Percentiles rank a stretch among this genome's conserved stretches.
These are phyloP conservation scores for Saksenaea oblongispora DNA, from an alignment of 371 early-diverging fungal genomes.

Conservation along the genomic window DNA sequence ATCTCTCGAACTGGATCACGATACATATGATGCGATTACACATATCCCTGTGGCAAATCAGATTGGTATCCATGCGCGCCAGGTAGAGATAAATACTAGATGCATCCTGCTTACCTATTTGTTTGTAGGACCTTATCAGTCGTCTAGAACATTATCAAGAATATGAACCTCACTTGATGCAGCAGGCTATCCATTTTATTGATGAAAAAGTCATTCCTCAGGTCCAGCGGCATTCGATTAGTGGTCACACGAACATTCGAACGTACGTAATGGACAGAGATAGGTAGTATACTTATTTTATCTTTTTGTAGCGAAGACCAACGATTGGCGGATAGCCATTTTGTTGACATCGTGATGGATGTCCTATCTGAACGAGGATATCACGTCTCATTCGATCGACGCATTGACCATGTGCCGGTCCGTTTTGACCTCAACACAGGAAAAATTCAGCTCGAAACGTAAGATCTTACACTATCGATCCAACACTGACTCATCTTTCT, in stretches of 20 bases:
- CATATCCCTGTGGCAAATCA: conserved; percentile 67
- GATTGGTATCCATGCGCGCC: conserved; percentile 66
- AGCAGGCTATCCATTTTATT: conserved; percentile 57
- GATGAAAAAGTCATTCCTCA: conserved; percentile 58
- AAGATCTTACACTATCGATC: conserved; percentile 6
- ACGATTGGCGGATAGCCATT: conserved; percentile 46
- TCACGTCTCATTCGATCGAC: conserved; percentile 61
- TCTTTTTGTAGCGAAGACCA: conserved; percentile 43
- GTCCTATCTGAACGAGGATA: conserved; percentile 70
- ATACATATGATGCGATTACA: conserved; percentile 66
- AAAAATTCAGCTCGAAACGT: conserved; percentile 60
- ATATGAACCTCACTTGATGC: conserved; percentile 49
- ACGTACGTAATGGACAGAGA: conserved; percentile 43
- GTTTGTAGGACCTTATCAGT: conserved; percentile 56
- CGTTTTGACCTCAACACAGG: conserved; percentile 62
- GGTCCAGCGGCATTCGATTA: conserved; percentile 62
- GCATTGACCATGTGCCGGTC: conserved; percentile 57
- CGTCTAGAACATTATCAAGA: conserved; percentile 65
- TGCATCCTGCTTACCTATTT: not conserved
- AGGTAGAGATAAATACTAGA: conserved; percentile 22
- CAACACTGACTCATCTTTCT: not conserved
- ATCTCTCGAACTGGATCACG: conserved; percentile 60
- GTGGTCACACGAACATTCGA: conserved; percentile 64
- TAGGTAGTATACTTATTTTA: not conserved
- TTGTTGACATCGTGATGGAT: conserved; percentile 67